phyloP scores from a whole-genome alignment of 164 flowering plant genomes.

The Paratinospora sagittata region DNA sequence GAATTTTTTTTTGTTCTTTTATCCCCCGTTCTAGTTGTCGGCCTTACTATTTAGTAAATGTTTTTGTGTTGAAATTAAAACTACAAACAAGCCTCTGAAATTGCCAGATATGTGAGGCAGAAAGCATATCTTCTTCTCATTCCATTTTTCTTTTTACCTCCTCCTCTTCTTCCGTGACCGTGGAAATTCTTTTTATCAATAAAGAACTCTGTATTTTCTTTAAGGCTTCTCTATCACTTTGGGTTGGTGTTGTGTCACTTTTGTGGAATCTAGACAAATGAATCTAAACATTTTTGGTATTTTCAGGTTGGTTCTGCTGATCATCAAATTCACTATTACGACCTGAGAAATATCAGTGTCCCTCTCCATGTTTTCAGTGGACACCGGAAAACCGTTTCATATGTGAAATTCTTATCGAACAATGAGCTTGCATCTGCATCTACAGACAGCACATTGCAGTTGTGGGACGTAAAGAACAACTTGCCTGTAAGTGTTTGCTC shows the following conservation, averaged over 20 bases:
- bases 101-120: background rate
- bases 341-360: constrained; percentile 69
- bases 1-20: background rate
- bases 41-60: background rate
- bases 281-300: constrained; percentile 10
- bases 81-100: too few relatives aligned
- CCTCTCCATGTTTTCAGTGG: constrained; percentile 88
- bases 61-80: background rate
- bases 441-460: constrained; percentile 88
- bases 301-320: constrained; percentile 97
- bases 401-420: constrained; percentile 88
- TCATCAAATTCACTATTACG: constrained; percentile 91
- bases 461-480: constrained; percentile 93
- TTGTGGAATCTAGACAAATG: too few relatives aligned
- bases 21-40: background rate
- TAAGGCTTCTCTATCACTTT: background rate
- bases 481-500: constrained; percentile 41
- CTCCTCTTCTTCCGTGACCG: background rate
- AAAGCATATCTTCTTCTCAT: too few relatives aligned
- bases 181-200: background rate
- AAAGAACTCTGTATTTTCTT: background rate
- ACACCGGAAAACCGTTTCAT: constrained; percentile 90
- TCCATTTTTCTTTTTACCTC: too few relatives aligned
- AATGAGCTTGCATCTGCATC: constrained; percentile 97
- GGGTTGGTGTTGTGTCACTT: too few relatives aligned